Evolutionary conservation across 768 basidiomycete genomes (phyloP).

Genomic region (Lactarius tabidus): DNA sequence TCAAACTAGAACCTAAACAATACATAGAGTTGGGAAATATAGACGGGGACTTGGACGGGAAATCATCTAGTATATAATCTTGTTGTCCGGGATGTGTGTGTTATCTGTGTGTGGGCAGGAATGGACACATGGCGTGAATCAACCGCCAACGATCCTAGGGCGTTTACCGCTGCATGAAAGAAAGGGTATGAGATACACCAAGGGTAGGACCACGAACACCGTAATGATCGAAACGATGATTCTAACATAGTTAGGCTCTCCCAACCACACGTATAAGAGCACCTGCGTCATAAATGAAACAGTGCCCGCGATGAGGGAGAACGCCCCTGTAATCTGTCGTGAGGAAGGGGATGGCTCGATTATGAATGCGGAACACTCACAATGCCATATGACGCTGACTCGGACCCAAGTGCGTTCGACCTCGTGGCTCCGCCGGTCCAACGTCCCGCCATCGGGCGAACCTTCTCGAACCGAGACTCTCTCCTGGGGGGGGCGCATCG

Average conservation of each 20-base stretch:
- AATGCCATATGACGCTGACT: conserved; percentile 20
- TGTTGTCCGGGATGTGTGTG: background rate
- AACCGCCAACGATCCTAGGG: background rate
- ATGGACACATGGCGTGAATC: background rate
- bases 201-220: conserved; percentile 7
- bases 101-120: background rate
- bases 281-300: conserved; percentile 8
- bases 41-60: too few species aligned
- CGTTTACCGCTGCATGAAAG: background rate
- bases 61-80: background rate
- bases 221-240: conserved; percentile 11
- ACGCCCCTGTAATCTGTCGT: conserved; percentile 6
- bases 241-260: conserved; percentile 9
- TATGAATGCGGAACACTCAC: background rate
- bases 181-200: conserved; percentile 10
- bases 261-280: conserved; percentile 16
- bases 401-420: conserved; percentile 5
- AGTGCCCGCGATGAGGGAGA: conserved; percentile 5
- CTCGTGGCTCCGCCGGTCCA: conserved; percentile 10
- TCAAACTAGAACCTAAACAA: too few species aligned
- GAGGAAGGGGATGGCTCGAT: background rate
- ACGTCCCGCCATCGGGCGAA: conserved; percentile 11
- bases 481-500: conserved; percentile 11
- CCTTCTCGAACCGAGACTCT: conserved; percentile 11
- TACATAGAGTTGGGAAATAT: too few species aligned